A percentile compares a stretch with the other conserved stretches of the same genome.
Evolutionary conservation across 306 rosid genomes (phyloP).

Genomic region (Dryas octopetala): DNA sequence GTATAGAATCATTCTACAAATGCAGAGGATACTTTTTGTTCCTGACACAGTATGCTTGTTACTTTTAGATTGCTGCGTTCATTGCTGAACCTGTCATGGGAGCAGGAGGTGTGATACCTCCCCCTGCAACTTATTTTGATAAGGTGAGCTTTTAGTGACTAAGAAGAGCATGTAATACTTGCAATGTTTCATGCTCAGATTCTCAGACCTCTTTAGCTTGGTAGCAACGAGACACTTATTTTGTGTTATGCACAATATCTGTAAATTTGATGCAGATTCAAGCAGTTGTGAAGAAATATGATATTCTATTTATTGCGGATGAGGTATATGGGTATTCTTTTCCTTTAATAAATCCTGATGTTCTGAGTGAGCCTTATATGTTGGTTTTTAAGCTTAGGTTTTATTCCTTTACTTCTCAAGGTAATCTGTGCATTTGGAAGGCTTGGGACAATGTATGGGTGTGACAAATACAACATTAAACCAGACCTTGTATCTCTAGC

Average conservation of each 20-base stretch:
- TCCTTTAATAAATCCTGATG: slow-evolving; percentile 9
- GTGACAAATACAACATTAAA: slow-evolving; percentile 82
- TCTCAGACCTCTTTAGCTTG: background rate
- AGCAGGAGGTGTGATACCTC: slow-evolving; percentile 91
- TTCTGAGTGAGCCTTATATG: slow-evolving; percentile 6
- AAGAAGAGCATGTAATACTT: background rate
- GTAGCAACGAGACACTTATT: background rate
- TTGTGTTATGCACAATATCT: background rate
- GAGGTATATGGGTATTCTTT: slow-evolving; percentile 55
- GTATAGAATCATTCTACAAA: slow-evolving; percentile 9
- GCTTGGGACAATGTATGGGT: slow-evolving; percentile 88
- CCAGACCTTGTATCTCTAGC: slow-evolving; percentile 94
- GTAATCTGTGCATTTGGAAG: slow-evolving; percentile 97
- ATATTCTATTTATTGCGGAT: slow-evolving; percentile 91
- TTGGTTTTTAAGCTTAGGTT: slow-evolving; percentile 15
- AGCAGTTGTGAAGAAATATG: slow-evolving; percentile 88
- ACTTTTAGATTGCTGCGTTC: slow-evolving; percentile 90
- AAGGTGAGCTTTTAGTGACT: slow-evolving; percentile 50
- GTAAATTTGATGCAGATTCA: slow-evolving; percentile 57
- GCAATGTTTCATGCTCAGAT: background rate
- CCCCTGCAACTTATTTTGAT: slow-evolving; percentile 85
- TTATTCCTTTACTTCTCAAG: slow-evolving; percentile 38
- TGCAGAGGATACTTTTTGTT: slow-evolving; percentile 6
- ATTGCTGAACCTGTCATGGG: slow-evolving; percentile 98
- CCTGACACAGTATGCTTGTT: slow-evolving; percentile 12